phyloP scores from a whole-genome alignment of 1,139 yeast genomes.

The Taphrina deformans region DNA sequence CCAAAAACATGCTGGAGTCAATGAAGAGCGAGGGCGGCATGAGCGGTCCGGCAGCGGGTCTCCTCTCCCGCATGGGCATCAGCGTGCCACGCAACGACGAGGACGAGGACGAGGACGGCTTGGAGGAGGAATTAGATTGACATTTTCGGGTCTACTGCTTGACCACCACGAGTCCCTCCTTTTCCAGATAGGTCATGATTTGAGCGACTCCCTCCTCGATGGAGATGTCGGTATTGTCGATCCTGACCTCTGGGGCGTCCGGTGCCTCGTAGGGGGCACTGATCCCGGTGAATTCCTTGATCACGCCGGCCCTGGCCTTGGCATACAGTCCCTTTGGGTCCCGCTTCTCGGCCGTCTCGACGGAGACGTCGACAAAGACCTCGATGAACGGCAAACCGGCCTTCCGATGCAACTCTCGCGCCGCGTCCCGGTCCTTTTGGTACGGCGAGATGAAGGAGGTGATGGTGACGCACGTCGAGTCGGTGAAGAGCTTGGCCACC shows the following conservation, averaged over 20 bases:
- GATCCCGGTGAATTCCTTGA: constrained; percentile 85
- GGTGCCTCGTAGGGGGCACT: constrained; percentile 97
- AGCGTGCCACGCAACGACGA: constrained; percentile 25
- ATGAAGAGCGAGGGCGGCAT: constrained; percentile 44
- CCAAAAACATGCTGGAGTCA: constrained; percentile 42
- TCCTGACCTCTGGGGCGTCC: constrained; percentile 73
- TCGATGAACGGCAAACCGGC: constrained; percentile 80
- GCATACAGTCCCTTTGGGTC: constrained; percentile 96
- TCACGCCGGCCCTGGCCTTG: constrained; percentile 92
- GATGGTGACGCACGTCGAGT: constrained; percentile 77
- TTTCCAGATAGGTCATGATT: constrained; percentile 67
- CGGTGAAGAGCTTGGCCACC: constrained; percentile 89
- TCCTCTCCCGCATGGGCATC: constrained; percentile 44
- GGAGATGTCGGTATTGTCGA: constrained; percentile 67
- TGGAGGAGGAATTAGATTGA: not conserved
- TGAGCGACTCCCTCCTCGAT: constrained; percentile 78
- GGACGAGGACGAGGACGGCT: not conserved
- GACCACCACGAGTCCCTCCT: constrained; percentile 44
- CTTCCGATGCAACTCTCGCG: constrained; percentile 77
- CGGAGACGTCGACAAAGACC: constrained; percentile 87
- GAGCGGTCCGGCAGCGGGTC: constrained; percentile 48
- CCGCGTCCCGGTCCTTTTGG: constrained; percentile 75
- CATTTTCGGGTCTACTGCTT: not conserved
- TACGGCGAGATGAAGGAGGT: constrained; percentile 94
- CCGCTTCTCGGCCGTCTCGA: constrained; percentile 90